phyloP scores from a whole-genome alignment of 441 rosid genomes.

The Croton setiger region DNA sequence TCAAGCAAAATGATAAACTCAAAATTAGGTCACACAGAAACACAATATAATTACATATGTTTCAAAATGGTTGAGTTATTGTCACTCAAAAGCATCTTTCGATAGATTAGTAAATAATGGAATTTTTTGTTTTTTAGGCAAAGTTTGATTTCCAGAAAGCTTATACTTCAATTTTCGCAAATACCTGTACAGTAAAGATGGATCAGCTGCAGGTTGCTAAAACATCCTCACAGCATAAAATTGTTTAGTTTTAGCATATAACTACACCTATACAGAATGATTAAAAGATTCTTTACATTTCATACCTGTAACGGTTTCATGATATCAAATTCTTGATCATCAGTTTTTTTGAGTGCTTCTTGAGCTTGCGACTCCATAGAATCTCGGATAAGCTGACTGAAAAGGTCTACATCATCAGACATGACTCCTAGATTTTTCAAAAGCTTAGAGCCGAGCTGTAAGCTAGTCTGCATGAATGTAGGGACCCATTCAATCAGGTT shows the following conservation, averaged over 20 bases:
- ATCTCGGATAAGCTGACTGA: conserved; percentile 65
- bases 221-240: too few species aligned
- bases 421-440: conserved; percentile 88
- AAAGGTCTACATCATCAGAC: conserved; percentile 91
- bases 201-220: too few species aligned
- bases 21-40: background rate
- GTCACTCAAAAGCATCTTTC: too few species aligned
- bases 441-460: conserved; percentile 93
- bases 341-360: conserved; percentile 43
- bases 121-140: too few species aligned
- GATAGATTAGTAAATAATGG: too few species aligned
- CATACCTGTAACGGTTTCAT: conserved; percentile 62
- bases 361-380: conserved; percentile 91
- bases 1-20: background rate
- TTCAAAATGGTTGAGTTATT: background rate
- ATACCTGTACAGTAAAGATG: too few species aligned
- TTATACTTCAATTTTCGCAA: too few species aligned
- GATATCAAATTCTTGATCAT: conserved; percentile 34
- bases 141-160: background rate
- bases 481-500: background rate
- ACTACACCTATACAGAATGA: too few species aligned
- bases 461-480: conserved; percentile 62
- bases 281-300: too few species aligned
- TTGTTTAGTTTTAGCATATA: too few species aligned
- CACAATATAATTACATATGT: background rate